A percentile compares a stretch with the other conserved stretches of the same genome.
phyloP scores from a whole-genome alignment of 1,284 basidiomycete genomes.

The Cystobasidium slooffiae region DNA sequence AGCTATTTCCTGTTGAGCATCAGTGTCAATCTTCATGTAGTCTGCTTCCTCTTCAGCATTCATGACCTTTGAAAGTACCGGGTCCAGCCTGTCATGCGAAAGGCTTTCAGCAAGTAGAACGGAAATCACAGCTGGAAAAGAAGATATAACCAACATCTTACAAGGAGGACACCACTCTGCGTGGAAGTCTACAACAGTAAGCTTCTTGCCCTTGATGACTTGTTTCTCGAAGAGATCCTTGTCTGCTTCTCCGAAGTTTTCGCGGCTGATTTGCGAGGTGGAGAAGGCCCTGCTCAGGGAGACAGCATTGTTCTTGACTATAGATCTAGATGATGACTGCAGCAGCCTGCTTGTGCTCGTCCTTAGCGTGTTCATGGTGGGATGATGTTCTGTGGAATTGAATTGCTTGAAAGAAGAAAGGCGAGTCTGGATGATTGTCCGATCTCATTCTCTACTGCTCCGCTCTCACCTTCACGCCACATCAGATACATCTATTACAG shows the following conservation, averaged over 20 bases:
- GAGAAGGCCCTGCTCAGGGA: slow-evolving; percentile 6
- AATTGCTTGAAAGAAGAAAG: neutral
- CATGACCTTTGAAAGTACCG: slow-evolving; percentile 40
- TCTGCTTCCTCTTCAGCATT: slow-evolving; percentile 33
- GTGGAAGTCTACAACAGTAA: slow-evolving; percentile 43
- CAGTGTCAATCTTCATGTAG: slow-evolving; percentile 40
- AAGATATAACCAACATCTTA: neutral
- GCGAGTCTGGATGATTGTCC: neutral
- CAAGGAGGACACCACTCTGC: slow-evolving; percentile 15
- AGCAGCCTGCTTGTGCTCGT: slow-evolving; percentile 12
- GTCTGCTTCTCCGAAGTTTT: slow-evolving; percentile 32
- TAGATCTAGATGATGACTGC: slow-evolving; percentile 16
- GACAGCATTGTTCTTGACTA: neutral
- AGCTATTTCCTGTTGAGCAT: slow-evolving; percentile 32
- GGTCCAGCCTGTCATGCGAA: slow-evolving; percentile 19
- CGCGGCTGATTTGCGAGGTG: neutral
- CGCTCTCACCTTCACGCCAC: neutral
- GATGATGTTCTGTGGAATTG: neutral
- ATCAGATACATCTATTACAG: neutral
- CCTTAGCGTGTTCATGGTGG: slow-evolving; percentile 14
- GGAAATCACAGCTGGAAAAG: neutral
- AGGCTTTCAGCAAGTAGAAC: neutral
- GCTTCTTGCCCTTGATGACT: slow-evolving; percentile 33
- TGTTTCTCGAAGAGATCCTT: slow-evolving; percentile 30
- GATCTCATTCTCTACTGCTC: slow-evolving; percentile 2